Evolutionary conservation across 2,329 filamentous ascomycete genomes (phyloP), one percentile per base, ranked within the genome.

Genomic region (Zarea fungicola): DNA sequence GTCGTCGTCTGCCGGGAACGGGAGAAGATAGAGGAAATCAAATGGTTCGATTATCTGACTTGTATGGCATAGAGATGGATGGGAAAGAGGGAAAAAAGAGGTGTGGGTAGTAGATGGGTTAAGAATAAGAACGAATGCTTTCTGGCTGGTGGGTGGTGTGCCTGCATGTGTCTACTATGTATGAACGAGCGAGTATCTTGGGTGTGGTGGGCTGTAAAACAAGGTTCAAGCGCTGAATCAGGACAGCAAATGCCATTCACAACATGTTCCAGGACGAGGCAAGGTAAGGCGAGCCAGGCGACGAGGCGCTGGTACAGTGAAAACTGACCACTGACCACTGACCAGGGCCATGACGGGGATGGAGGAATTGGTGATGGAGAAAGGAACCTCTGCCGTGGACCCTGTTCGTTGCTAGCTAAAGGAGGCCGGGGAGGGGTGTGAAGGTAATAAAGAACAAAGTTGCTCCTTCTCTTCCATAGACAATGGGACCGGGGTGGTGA

Each of bases 211-310:
- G 22, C 34, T 46, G 43, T 46, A 37, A 46, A 46, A 46, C 43
- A 46, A 46, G 43, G 43, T 46, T 46, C 43, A 46, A 37, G 43
- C 43, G 43, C 43, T 46, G 43, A 39, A 46, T 46, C 43, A 46
- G 31, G 31, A 46, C 26, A 39, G 34, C 23, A 39, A 11, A 14
- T n/a, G n/a, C n/a, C n/a, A n/a, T n/a, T n/a, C n/a, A n/a, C n/a
- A n/a, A n/a, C n/a, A n/a, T n/a, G n/a, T n/a, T n/a, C n/a, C n/a
- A n/a, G n/a, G n/a, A 37, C 42, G 25, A 46, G 43, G 23, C 28
- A 35, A 32, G 22, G 42, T 25, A 29, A 29, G 13, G 26, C 26
- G 26, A 29, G 13, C 26, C 7, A 29, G 26, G 26, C 26, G 26
- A 13, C 26, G 26, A 13, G 13, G 7, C 26, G 7, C 26, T 29